phyloP scores from a whole-genome alignment of 2,329 filamentous ascomycete species.

The Botrytis fabae region DNA sequence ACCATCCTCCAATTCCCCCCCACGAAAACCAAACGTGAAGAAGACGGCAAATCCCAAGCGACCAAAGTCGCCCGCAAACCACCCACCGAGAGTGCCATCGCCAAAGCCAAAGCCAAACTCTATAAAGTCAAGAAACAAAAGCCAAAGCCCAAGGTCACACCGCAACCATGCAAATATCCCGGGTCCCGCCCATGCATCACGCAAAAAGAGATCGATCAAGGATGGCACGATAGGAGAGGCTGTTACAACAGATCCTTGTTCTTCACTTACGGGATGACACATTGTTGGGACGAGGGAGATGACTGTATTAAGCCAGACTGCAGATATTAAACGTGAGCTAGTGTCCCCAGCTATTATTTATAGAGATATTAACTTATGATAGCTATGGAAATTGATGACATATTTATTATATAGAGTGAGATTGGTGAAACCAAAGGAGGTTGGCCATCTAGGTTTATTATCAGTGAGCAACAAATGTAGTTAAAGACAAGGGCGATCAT shows the following conservation, averaged over 20 bases:
- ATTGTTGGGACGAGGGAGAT: background rate
- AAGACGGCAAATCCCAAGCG: background rate
- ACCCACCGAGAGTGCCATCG: background rate
- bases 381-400: background rate
- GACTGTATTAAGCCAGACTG: background rate
- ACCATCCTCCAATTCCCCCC: background rate
- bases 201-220: constrained; percentile 12
- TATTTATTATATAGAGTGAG: too few species aligned
- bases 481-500: too few species aligned
- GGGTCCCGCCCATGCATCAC: background rate
- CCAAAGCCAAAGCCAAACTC: background rate
- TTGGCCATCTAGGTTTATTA: too few species aligned
- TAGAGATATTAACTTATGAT: background rate
- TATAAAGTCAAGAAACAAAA: background rate
- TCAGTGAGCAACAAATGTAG: too few species aligned
- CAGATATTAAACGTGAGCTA: background rate
- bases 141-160: background rate
- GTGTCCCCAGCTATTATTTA: background rate
- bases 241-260: background rate
- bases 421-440: too few species aligned
- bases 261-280: background rate
- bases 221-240: background rate
- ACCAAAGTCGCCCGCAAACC: too few species aligned
- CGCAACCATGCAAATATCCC: background rate
- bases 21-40: background rate